Percentiles rank a stretch among this genome's conserved stretches.
phyloP scores from a whole-genome alignment of 257 asterid species.

The Nicotiana attenuata region DNA sequence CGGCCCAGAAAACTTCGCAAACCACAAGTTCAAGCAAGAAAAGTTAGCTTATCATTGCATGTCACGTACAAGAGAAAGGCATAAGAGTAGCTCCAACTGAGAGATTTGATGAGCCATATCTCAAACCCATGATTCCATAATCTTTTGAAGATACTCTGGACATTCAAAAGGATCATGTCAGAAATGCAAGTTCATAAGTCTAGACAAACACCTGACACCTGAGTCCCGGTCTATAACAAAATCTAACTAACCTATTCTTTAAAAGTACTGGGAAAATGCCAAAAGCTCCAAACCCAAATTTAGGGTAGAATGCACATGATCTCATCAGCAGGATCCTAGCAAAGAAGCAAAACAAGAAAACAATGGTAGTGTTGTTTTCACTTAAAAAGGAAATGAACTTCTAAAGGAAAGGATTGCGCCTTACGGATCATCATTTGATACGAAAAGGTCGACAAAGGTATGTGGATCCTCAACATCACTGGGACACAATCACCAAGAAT shows the following conservation, averaged over 20 bases:
- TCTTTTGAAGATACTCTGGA: conserved; percentile 64
- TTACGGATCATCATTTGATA: conserved; percentile 87
- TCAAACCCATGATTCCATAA: conserved; percentile 80
- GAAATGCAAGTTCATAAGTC: conserved; percentile 2
- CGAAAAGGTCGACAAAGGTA: conserved; percentile 70
- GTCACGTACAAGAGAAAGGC: conserved; percentile 61
- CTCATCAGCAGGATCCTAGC: conserved; percentile 61
- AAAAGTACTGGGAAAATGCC: conserved; percentile 72
- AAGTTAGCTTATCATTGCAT: conserved; percentile 4
- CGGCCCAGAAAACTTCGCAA: background rate
- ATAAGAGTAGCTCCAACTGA: conserved; percentile 70
- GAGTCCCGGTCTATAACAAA: background rate
- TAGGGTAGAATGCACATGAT: conserved; percentile 79
- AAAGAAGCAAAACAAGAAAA: conserved; percentile 14
- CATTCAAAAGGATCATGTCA: conserved; percentile 25
- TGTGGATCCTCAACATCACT: conserved; percentile 84
- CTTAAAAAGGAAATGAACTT: background rate
- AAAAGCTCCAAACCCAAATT: conserved; percentile 75
- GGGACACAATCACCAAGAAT: conserved; percentile 17
- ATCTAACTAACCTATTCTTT: conserved; percentile 52
- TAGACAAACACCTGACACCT: conserved; percentile 14
- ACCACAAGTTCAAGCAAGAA: background rate
- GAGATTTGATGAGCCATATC: conserved; percentile 88
- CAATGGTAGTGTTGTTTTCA: conserved; percentile 11
- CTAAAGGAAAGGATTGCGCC: conserved; percentile 20